Evolutionary conservation across 352 stramenopile species (phyloP), one percentile per base, ranked within the genome.

Genomic region (Plasmopara halstedii): DNA sequence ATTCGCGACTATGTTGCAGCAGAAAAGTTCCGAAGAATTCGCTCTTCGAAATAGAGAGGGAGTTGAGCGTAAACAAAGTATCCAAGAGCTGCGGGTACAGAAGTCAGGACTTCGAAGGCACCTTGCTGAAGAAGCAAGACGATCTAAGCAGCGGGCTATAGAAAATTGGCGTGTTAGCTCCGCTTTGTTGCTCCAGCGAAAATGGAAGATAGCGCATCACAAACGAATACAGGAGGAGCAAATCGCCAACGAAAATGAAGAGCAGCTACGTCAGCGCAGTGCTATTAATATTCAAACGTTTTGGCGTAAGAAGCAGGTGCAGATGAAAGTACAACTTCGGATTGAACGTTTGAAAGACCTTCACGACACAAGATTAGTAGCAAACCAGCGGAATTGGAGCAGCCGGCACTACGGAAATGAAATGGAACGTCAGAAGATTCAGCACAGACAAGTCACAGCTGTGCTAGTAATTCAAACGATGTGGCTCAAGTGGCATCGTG

Each of bases 401-500:
- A 37, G 23, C 22, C 22, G 39, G 17, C 53, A 53, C 9, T 44
- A 66, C n/a, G 47, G 29, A 29, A 36, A 35, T 9, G 58, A 55
- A 47, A 47, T 65, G 42, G 57, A 66, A 33, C 46, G 29, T 20
- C 43, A 47, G 14, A 36, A 29, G 17, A 36, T 62, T 41, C 34
- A 53, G 19, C 53, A 66, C 7, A 22, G 55, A 2, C 46, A 66
- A 10, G 26, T 59, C 25, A 58, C 62, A 20, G 53, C 52, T 27
- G 52, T 53, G 1, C 43, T 66, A 20, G 59, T 55, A 15, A 56
- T 66, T 11, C 57, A 66, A 36, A 46, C 46, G 2, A 5, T 48
- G 23, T 66, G 53, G 53, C 57, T 62, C 1, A 48, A 53, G 17
- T 62, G 57, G 57, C 43, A 62, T 25, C 32, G 55, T 32, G 32